Conservation (phyloP, 2,329 filamentous ascomycete species). For the Didymella arachidicola region DNA sequence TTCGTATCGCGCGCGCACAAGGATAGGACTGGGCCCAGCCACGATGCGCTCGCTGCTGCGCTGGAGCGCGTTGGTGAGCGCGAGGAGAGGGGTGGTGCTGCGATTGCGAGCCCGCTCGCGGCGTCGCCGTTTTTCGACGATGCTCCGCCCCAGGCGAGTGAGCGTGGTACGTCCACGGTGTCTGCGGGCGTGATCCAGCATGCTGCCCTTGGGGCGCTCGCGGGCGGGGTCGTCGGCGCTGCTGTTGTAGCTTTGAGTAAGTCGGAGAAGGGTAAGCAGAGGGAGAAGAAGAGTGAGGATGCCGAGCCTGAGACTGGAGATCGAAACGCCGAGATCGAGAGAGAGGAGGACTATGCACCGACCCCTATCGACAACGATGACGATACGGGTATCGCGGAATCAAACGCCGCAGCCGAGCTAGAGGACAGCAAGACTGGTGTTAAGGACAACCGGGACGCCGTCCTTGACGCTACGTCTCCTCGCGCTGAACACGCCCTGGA, state of each 20-base stretch:
- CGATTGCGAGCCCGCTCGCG: constrained; percentile 28
- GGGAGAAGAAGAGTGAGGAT: neutral
- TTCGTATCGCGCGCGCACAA: constrained; percentile 46
- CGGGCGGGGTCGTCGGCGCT: constrained; percentile 37
- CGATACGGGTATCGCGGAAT: neutral
- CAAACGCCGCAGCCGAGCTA: neutral
- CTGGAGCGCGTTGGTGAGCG: constrained; percentile 28
- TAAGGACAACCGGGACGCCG: neutral
- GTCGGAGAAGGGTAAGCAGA: neutral
- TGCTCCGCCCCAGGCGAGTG: neutral
- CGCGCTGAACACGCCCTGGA: neutral
- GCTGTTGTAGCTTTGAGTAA: neutral
- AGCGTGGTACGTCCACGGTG: constrained; percentile 15
- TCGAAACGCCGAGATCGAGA: neutral
- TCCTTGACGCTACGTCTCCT: neutral
- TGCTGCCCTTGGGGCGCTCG: constrained; percentile 38
- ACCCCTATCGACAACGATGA: neutral
- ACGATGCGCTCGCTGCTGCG: constrained; percentile 36
- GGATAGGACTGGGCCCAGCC: constrained; percentile 23
- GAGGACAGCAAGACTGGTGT: too few relatives aligned
- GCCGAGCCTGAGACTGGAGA: neutral
- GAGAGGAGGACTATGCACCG: neutral
- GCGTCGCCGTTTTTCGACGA: constrained; percentile 37
- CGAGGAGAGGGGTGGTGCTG: constrained; percentile 2
- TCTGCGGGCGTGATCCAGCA: constrained; percentile 39